Evolutionary conservation across 345 rosid genomes (phyloP).

Genomic region (Kernera saxatilis): DNA sequence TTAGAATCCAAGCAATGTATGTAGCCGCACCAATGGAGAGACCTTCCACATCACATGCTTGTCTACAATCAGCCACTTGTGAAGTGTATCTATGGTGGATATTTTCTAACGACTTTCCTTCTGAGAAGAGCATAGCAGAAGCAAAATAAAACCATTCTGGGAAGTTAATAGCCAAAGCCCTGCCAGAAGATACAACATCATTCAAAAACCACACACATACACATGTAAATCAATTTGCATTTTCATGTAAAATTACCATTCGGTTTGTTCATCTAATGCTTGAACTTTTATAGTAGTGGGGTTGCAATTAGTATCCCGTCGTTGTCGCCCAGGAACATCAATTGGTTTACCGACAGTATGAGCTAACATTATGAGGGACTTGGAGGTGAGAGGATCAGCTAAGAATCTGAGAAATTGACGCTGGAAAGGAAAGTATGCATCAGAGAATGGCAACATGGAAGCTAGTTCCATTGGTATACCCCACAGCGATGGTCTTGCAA

Average conservation of each 20-base stretch:
- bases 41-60: slow-evolving; percentile 25
- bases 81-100: slow-evolving; percentile 6
- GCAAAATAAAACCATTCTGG: slow-evolving; percentile 84
- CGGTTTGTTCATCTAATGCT: slow-evolving; percentile 48
- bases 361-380: slow-evolving; percentile 38
- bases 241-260: slow-evolving; percentile 44
- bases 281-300: slow-evolving; percentile 20
- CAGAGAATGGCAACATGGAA: slow-evolving; percentile 54
- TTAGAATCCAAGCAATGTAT: slow-evolving; percentile 69
- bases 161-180: slow-evolving; percentile 77
- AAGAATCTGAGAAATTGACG: slow-evolving; percentile 39
- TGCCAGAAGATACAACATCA: slow-evolving; percentile 27
- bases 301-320: slow-evolving; percentile 15
- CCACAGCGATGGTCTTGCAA: slow-evolving; percentile 67
- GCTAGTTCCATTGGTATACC: slow-evolving; percentile 53
- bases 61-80: slow-evolving; percentile 8
- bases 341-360: slow-evolving; percentile 30
- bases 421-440: slow-evolving; percentile 59
- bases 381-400: slow-evolving; percentile 44
- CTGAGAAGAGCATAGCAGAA: slow-evolving; percentile 47
- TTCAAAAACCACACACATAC: neutral
- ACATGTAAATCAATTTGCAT: neutral
- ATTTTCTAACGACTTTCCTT: slow-evolving; percentile 21
- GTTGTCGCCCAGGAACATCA: slow-evolving; percentile 14
- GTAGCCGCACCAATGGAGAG: slow-evolving; percentile 47